Conservation (phyloP, 805 yeast genomes). For the Ogataea polymorpha region DNA sequence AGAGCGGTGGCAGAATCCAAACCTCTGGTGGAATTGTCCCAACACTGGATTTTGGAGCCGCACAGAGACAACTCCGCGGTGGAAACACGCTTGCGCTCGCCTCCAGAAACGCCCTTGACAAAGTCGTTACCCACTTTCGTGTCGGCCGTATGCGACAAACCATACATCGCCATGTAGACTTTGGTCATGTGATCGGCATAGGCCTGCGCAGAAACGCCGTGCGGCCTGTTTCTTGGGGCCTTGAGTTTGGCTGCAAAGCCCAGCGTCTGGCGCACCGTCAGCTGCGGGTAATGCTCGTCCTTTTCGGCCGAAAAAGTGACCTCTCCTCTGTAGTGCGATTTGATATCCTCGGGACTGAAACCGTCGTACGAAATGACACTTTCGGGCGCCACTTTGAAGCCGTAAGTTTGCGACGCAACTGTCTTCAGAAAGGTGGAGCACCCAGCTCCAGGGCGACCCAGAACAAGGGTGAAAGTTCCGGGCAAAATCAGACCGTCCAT, state of each 20-base stretch:
- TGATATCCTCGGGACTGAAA: conserved; percentile 46
- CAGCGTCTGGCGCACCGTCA: conserved; percentile 63
- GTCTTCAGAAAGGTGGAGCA: conserved; percentile 65
- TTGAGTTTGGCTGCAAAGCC: conserved; percentile 56
- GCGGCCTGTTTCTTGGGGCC: conserved; percentile 57
- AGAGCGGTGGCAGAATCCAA: conserved; percentile 63
- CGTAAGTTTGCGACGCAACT: conserved; percentile 54
- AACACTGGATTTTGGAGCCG: conserved; percentile 41
- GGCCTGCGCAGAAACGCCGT: conserved; percentile 47
- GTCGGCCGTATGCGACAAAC: conserved; percentile 43
- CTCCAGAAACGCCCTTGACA: conserved; percentile 60
- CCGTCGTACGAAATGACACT: conserved; percentile 53
- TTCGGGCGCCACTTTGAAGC: conserved; percentile 47
- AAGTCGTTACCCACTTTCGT: conserved; percentile 59
- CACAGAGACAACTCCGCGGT: conserved; percentile 47
- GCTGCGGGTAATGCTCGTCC: conserved; percentile 63
- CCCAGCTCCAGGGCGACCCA: conserved; percentile 80
- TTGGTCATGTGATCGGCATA: conserved; percentile 51
- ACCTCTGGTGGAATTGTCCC: conserved; percentile 67
- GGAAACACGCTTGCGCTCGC: conserved; percentile 60
- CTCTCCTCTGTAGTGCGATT: conserved; percentile 56
- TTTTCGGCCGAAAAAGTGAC: conserved; percentile 66
- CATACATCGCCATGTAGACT: conserved; percentile 35
- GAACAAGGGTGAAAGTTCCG: conserved; percentile 63
- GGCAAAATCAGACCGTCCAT: conserved; percentile 61